Evolutionary conservation across 495 filamentous ascomycete species (phyloP).

Genomic region (Annulohypoxylon stygium): DNA sequence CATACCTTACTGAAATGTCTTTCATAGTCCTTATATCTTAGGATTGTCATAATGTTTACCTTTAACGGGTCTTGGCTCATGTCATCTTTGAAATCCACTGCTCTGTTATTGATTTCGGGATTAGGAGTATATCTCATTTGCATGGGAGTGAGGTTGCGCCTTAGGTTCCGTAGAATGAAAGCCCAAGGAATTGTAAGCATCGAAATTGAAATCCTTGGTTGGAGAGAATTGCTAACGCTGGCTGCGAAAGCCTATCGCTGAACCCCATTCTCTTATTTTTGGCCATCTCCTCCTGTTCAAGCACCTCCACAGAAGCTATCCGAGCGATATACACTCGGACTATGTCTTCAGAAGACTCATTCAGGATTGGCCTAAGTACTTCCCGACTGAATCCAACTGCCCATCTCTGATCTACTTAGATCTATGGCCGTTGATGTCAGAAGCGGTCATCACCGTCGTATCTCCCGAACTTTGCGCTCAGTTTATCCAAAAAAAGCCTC

Average conservation of each 20-base stretch:
- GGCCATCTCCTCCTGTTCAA: neutral
- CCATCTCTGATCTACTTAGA: neutral
- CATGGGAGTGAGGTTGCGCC: neutral
- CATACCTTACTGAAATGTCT: too few species aligned
- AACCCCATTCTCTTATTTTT: neutral
- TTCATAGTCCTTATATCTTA: too few species aligned
- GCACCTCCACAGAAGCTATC: neutral
- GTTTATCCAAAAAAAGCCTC: neutral
- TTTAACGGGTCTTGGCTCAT: neutral
- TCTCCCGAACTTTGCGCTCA: neutral
- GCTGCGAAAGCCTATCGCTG: neutral
- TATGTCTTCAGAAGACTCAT: neutral
- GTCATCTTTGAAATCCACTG: neutral
- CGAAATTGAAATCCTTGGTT: neutral
- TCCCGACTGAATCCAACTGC: neutral
- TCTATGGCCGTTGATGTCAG: neutral
- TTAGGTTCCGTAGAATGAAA: neutral
- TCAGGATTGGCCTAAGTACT: neutral
- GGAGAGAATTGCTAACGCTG: neutral
- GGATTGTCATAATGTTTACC: neutral
- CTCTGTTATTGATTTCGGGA: neutral
- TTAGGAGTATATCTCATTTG: neutral
- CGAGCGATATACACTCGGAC: neutral
- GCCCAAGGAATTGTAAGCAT: neutral
- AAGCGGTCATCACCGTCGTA: neutral